Evolutionary conservation across 2,329 filamentous ascomycete species (phyloP), one percentile per base, ranked within the genome.

Genomic region (Shiraia bambusicola): DNA sequence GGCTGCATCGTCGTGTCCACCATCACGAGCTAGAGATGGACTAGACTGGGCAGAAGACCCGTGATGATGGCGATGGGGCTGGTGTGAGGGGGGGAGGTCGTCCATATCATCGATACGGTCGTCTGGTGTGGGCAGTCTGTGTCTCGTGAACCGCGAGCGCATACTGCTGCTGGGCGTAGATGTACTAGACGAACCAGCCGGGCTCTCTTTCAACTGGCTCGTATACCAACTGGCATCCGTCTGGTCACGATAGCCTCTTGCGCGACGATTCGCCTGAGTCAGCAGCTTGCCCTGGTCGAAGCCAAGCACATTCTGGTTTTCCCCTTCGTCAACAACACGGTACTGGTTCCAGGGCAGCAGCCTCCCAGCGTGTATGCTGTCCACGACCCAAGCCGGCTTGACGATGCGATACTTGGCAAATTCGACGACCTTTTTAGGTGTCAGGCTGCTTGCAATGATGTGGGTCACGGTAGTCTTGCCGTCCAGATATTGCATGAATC

Each of bases 401-500:
- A 96, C 93, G 27, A 98, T 88, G 32, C 92, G 83, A 67, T 97
- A 96, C 51, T 81, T 83, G 39, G 77, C 80, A 61, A 95, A 96
- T 52, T 98, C 93, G 39, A 92, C 81, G 19, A 83, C 83, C 69
- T 98, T 98, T 72, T 96, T 97, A 0, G 89, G 91, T 0, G 93
- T 93, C 15, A 98, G 74, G 38, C 82, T 86, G 37, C 89, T 92
- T 3, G 92, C 91, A 56, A 98, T 90, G 54, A 98, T 95, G 65
- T 98, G 92, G 1, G 94, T 98, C 0, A 90, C 92, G 65, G 87
- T 86, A 1, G 92, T 97, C 73, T 98, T 98, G 27, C 84, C 87
- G 67, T 96, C 91, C 9, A 98, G 75, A 59, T 97, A 97, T 66
- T 98, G 93, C 47, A 96, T 78, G 56, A 95, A 97, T 0, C 87